Evolutionary conservation across 1,139 yeast species (phyloP).

Genomic region (Diutina mesorugosa): DNA sequence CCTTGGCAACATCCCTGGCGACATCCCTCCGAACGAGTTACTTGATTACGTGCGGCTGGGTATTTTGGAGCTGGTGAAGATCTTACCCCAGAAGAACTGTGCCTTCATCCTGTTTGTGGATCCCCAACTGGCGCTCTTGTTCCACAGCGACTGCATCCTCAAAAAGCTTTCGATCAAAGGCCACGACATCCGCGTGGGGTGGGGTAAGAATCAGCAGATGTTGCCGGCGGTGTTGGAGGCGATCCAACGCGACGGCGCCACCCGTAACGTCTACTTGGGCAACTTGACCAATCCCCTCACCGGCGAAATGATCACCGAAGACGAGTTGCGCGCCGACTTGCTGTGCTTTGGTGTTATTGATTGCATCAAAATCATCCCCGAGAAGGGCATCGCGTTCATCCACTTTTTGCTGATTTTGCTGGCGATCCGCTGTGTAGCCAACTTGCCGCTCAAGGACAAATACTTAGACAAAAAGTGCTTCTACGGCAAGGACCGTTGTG

Average conservation of each 20-base stretch:
- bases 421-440: slow-evolving; percentile 47
- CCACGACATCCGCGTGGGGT: slow-evolving; percentile 49
- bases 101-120: slow-evolving; percentile 52
- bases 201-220: slow-evolving; percentile 57
- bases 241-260: slow-evolving; percentile 77
- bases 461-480: slow-evolving; percentile 45
- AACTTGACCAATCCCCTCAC: slow-evolving; percentile 40
- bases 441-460: slow-evolving; percentile 40
- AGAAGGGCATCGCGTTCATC: slow-evolving; percentile 48
- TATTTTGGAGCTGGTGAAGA: slow-evolving; percentile 62
- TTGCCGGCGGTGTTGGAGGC: slow-evolving; percentile 60
- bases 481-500: slow-evolving; percentile 55
- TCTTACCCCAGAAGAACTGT: slow-evolving; percentile 43
- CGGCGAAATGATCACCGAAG: slow-evolving; percentile 42
- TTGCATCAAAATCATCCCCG: slow-evolving; percentile 42
- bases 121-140: slow-evolving; percentile 46
- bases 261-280: slow-evolving; percentile 82
- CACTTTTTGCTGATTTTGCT: slow-evolving; percentile 46
- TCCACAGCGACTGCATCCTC: slow-evolving; percentile 49
- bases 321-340: slow-evolving; percentile 38
- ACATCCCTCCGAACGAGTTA: slow-evolving; percentile 67
- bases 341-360: slow-evolving; percentile 42
- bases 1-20: slow-evolving; percentile 80
- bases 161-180: slow-evolving; percentile 44
- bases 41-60: slow-evolving; percentile 89